Base-by-base conservation (phyloP, 495 filamentous ascomycete genomes). In the Aspergillus ellipticus region DNA sequence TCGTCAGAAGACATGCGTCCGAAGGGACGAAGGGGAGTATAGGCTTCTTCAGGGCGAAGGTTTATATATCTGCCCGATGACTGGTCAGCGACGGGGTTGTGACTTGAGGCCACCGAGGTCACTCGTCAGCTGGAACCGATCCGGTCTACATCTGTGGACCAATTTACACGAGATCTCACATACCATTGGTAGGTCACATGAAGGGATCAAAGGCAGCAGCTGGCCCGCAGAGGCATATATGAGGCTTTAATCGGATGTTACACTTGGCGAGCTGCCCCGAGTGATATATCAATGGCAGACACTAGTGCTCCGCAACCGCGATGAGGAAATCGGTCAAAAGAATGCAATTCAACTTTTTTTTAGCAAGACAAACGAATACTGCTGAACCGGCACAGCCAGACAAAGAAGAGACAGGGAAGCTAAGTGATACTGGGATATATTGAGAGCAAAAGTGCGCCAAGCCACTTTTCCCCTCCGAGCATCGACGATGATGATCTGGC, bases 1-100 rank as follows among this genome's bases (percentile, higher is more conserved):
- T 78, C 73, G 64, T 74, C 74, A 68, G 73, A 66, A 75, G 72
- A 72, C 74, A 78, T 76, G 64, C 73, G 74, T 69, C 66, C 63
- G 42, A 48, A 46, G 52, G 65, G 87, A 68, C 62, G 60, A 42
- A 21, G 6, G 46, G 16, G 20, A 50, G 53, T 33, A 56, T 59
- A 56, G 45, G 47, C 47, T 54, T 53, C 37, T 49, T 54, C 52
- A 57, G 56, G 53, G 52, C 57, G 43, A 54, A 20, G 46, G 66
- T 48, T 62, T 56, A 59, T 60, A 60, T 62, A 56, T 57, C 54
- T 54, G 51, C 24, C 47, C 42, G 59, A 43, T 45, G 22, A 48
- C 42, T 26, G 49, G 42, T 65, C 58, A 65, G 59, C 56, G 57
- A 56, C 57, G 55, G 31, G 16, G 16, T 33, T 33, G 19, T 50